A percentile compares a stretch with the other conserved stretches of the same genome.
Evolutionary conservation across 106 monocot species (phyloP).

Genomic region (Xerophyta viscosa): DNA sequence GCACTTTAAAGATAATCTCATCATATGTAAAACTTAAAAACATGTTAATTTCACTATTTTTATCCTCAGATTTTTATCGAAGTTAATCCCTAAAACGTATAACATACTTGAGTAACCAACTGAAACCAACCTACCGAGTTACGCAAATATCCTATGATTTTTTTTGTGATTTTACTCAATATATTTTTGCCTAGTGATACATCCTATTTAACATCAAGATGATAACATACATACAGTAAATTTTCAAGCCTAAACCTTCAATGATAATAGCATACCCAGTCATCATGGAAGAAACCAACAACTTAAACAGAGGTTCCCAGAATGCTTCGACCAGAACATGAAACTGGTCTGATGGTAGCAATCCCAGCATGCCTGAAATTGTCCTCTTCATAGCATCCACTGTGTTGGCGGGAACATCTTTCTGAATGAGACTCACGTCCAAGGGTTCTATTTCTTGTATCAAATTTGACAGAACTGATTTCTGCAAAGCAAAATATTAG

Average conservation of each 20-base stretch:
- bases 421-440: constrained; percentile 77
- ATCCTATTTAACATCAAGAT: background rate
- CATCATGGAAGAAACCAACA: constrained; percentile 87
- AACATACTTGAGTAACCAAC: too few relatives aligned
- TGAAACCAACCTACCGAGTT: too few relatives aligned
- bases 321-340: constrained; percentile 71
- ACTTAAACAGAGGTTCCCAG: constrained; percentile 83
- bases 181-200: background rate
- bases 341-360: constrained; percentile 93
- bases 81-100: too few relatives aligned
- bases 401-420: constrained; percentile 81
- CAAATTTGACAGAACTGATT: constrained; percentile 65
- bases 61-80: too few relatives aligned
- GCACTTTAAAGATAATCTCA: too few relatives aligned
- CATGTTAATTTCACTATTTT: too few relatives aligned
- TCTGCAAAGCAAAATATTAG: constrained; percentile 19
- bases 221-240: background rate
- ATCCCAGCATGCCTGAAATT: constrained; percentile 86
- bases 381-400: constrained; percentile 96
- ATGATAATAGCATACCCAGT: constrained; percentile 57
- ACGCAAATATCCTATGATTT: too few relatives aligned
- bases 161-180: too few relatives aligned
- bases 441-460: constrained; percentile 97
- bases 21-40: too few relatives aligned
- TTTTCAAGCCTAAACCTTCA: background rate